Conservation (phyloP, 345 rosid genomes). For the Stellera chamaejasme region DNA sequence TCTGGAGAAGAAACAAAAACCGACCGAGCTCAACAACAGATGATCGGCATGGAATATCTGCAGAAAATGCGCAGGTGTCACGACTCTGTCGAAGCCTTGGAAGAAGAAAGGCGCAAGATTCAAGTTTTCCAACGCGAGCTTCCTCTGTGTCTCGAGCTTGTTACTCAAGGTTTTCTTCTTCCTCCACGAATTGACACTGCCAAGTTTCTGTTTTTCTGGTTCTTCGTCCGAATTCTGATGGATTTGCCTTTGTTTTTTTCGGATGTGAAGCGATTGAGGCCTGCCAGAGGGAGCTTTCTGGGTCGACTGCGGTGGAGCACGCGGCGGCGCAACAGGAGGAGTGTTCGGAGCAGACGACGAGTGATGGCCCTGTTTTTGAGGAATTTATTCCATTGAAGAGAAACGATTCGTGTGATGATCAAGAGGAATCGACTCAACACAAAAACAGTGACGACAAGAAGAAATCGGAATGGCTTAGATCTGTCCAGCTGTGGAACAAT, state of each 20-base stretch:
- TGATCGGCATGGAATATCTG: conserved; percentile 29
- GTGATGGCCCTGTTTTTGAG: conserved; percentile 65
- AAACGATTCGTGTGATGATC: conserved; percentile 22
- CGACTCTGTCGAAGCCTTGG: conserved; percentile 60
- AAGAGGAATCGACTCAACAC: conserved; percentile 31
- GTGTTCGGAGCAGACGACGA: conserved; percentile 81
- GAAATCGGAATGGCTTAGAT: conserved; percentile 97
- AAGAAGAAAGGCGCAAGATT: conserved; percentile 87
- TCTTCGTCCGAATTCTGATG: too few species aligned
- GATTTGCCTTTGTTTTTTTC: background rate
- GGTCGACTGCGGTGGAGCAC: conserved; percentile 37
- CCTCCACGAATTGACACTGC: background rate
- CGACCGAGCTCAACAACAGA: background rate
- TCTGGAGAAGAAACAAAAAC: background rate
- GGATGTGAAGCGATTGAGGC: conserved; percentile 66
- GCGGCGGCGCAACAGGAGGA: conserved; percentile 66
- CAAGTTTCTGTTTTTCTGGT: background rate
- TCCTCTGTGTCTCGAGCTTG: conserved; percentile 90
- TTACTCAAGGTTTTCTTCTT: conserved; percentile 46
- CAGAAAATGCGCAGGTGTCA: conserved; percentile 49
- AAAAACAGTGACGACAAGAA: conserved; percentile 28
- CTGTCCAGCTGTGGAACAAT: conserved; percentile 79
- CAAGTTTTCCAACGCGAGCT: conserved; percentile 90
- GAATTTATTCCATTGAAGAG: conserved; percentile 77
- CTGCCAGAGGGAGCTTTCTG: conserved; percentile 65